Percentiles rank a stretch among this genome's conserved stretches.
phyloP scores from a whole-genome alignment of 1,139 yeast genomes.

The Ashbya aceris region DNA sequence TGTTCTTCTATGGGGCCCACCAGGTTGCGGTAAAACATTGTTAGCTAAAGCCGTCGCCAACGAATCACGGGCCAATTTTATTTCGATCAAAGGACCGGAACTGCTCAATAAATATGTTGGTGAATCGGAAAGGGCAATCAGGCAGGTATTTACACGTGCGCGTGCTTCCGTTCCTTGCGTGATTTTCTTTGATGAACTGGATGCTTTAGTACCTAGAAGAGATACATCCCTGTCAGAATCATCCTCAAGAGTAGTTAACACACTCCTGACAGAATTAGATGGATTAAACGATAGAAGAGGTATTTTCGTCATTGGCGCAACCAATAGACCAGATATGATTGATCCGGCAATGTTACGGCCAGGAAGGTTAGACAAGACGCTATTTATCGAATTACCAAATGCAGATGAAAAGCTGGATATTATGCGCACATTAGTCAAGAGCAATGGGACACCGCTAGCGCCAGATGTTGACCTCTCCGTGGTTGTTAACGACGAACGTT shows the following conservation, averaged over 20 bases:
- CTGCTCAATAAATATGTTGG: constrained; percentile 90
- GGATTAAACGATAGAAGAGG: constrained; percentile 91
- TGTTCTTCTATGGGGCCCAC: constrained; percentile 97
- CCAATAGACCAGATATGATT: constrained; percentile 96
- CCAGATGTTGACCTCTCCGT: constrained; percentile 47
- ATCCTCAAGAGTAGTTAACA: constrained; percentile 89
- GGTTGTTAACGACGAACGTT: constrained; percentile 67
- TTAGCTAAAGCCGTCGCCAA: constrained; percentile 96
- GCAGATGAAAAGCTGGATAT: constrained; percentile 73
- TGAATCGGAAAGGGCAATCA: constrained; percentile 87
- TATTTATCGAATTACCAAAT: constrained; percentile 82
- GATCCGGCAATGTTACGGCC: constrained; percentile 98
- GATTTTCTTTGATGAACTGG: constrained; percentile 91
- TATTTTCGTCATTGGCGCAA: constrained; percentile 91
- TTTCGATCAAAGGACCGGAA: constrained; percentile 93
- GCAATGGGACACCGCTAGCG: constrained; percentile 71
- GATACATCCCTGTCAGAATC: constrained; percentile 83
- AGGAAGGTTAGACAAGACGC: constrained; percentile 87
- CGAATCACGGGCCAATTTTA: constrained; percentile 91
- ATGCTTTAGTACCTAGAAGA: constrained; percentile 91
- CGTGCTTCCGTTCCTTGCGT: constrained; percentile 93
- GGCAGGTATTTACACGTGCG: constrained; percentile 92
- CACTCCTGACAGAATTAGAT: constrained; percentile 85
- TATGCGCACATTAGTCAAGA: constrained; percentile 59
- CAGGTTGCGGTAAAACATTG: constrained; percentile 96